These are phyloP conservation scores for Moniliella sp. DNA, from an alignment of 1,284 basidiomycete species.

Conservation along the genomic window DNA sequence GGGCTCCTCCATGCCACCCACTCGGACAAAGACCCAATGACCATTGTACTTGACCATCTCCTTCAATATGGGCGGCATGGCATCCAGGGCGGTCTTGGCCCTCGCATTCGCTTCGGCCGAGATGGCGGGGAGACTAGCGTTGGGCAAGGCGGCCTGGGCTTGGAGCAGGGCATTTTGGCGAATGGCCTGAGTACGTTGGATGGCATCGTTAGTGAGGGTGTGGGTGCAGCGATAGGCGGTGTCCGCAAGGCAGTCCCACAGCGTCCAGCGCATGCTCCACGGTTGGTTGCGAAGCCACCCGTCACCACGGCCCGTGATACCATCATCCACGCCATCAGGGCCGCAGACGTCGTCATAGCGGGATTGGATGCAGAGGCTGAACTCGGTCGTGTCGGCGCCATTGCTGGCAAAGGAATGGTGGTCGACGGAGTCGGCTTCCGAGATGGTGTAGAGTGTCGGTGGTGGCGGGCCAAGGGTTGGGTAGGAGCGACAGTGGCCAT, in stretches of 20 bases:
- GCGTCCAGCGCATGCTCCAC: slow-evolving; percentile 39
- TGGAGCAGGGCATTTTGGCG: slow-evolving; percentile 25
- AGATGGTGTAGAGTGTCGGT: too few species aligned
- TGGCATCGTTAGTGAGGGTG: slow-evolving; percentile 48
- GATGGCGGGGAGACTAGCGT: slow-evolving; percentile 1
- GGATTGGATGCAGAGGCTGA: slow-evolving; percentile 18
- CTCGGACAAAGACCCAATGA: slow-evolving; percentile 47
- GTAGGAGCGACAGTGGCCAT: too few species aligned
- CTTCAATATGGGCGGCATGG: slow-evolving; percentile 20
- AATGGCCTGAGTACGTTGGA: slow-evolving; percentile 26
- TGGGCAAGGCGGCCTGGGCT: slow-evolving; percentile 1
- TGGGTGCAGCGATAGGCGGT: slow-evolving; percentile 78
- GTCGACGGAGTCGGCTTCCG: too few species aligned
- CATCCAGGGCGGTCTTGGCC: slow-evolving; percentile 5
- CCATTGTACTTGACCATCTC: slow-evolving; percentile 43
- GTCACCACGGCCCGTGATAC: slow-evolving; percentile 7
- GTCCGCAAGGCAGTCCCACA: slow-evolving; percentile 59
- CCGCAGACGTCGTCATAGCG: slow-evolving; percentile 17
- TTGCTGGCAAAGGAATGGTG: too few species aligned
- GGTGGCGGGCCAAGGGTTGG: too few species aligned
- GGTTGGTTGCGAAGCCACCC: too few species aligned
- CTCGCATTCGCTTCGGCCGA: slow-evolving; percentile 1
- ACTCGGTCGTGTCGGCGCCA: too few species aligned
- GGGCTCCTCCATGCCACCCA: slow-evolving; percentile 64
- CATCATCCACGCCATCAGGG: slow-evolving; percentile 18